Percentiles rank a stretch among this genome's conserved stretches.
Evolutionary conservation across 371 early-diverging fungal genomes (phyloP).

Genomic region (Vavraia culicis): DNA sequence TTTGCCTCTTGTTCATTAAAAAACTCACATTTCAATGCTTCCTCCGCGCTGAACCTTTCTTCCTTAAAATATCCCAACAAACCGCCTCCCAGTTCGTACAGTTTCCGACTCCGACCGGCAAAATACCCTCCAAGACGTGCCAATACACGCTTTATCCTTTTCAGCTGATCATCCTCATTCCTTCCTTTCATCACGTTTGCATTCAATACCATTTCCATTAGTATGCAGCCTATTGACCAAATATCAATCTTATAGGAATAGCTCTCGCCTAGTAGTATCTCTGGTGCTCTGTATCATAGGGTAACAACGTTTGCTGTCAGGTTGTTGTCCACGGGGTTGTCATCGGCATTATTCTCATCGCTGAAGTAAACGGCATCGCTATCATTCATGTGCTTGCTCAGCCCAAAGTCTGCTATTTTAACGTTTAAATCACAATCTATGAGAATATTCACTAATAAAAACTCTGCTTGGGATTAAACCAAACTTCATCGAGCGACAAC

Average conservation of each 20-base stretch:
- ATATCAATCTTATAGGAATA: constrained; percentile 83
- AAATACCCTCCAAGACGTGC: too few species aligned
- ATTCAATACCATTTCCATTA: constrained; percentile 57
- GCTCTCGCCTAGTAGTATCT: constrained; percentile 65
- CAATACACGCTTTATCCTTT: background rate
- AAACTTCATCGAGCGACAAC: too few species aligned
- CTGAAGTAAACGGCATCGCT: too few species aligned
- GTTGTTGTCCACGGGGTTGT: constrained; percentile 28
- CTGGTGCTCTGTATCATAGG: constrained; percentile 46
- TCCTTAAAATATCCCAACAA: too few species aligned
- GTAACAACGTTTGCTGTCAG: constrained; percentile 41
- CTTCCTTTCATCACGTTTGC: constrained; percentile 3
- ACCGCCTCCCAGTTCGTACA: too few species aligned
- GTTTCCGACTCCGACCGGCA: too few species aligned
- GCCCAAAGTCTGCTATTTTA: constrained; percentile 44
- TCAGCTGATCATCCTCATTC: background rate
- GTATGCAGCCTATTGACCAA: constrained; percentile 91
- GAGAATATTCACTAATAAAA: too few species aligned
- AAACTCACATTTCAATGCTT: too few species aligned
- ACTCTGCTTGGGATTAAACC: too few species aligned
- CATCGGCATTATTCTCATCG: too few species aligned
- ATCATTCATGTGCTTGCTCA: constrained; percentile 51
- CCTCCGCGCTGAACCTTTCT: too few species aligned
- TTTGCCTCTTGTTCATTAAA: too few species aligned
- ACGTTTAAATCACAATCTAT: constrained; percentile 44